phyloP scores from a whole-genome alignment of 1,139 yeast species.

The Geotrichum histeridarum region DNA sequence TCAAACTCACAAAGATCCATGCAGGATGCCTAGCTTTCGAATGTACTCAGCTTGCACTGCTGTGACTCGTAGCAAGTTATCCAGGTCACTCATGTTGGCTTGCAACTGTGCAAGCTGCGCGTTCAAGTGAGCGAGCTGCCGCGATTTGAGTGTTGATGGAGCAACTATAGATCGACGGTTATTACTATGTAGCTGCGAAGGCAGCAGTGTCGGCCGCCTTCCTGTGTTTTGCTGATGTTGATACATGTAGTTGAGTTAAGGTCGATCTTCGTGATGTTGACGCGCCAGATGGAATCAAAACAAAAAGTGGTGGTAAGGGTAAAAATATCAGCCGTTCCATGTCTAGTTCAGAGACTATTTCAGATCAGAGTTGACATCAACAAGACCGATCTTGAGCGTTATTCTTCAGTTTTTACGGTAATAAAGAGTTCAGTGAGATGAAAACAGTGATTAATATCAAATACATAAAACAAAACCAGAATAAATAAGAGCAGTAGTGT shows the following conservation, averaged over 20 bases:
- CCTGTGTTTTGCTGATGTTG: constrained; percentile 6
- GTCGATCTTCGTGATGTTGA: background rate
- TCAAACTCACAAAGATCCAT: constrained; percentile 47
- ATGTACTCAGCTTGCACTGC: constrained; percentile 54
- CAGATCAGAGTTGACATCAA: too few species aligned
- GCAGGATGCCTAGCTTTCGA: constrained; percentile 54
- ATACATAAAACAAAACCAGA: background rate
- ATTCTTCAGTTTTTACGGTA: too few species aligned
- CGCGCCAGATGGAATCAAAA: background rate
- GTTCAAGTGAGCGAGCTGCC: constrained; percentile 57
- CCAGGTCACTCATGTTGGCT: constrained; percentile 54
- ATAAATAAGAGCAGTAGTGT: background rate
- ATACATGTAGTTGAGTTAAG: background rate
- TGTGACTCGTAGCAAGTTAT: constrained; percentile 50
- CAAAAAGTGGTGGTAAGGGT: too few species aligned
- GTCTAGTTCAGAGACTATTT: too few species aligned
- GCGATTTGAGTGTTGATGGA: constrained; percentile 38
- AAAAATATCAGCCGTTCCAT: too few species aligned
- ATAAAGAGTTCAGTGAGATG: background rate
- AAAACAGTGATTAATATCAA: background rate
- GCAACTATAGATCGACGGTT: constrained; percentile 19
- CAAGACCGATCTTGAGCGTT: too few species aligned
- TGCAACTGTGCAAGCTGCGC: constrained; percentile 60
- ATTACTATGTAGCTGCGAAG: constrained; percentile 7
- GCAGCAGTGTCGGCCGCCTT: constrained; percentile 16